Evolutionary conservation across 192 early-diverging fungal genomes (phyloP).

Genomic region (Entrophospora sp.): DNA sequence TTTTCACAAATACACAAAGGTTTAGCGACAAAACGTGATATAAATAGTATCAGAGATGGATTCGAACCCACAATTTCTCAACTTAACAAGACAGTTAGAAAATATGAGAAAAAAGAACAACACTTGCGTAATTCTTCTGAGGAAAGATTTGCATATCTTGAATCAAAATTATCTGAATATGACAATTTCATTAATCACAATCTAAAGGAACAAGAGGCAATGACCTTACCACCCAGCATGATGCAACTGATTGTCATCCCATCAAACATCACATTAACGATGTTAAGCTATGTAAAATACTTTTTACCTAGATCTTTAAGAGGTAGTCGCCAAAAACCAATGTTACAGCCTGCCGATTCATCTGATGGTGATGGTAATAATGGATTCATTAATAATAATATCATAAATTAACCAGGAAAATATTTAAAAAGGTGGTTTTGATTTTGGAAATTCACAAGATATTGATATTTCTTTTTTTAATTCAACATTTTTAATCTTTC

Average conservation of each 20-base stretch:
- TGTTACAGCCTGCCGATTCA: conserved; percentile 8
- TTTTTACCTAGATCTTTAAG: conserved; percentile 26
- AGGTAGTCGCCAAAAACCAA: neutral
- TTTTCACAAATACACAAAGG: conserved; percentile 36
- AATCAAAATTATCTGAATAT: conserved; percentile 47
- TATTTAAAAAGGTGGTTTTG: neutral
- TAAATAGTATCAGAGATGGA: conserved; percentile 38
- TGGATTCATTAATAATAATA: too few relatives aligned
- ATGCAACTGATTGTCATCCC: conserved; percentile 42
- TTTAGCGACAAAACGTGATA: conserved; percentile 46
- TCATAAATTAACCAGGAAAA: neutral
- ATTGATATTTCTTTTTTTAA: neutral
- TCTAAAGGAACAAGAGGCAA: conserved; percentile 40
- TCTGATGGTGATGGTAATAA: conserved; percentile 14
- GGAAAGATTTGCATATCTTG: conserved; percentile 39
- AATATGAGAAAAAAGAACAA: conserved; percentile 48
- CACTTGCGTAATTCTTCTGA: conserved; percentile 42
- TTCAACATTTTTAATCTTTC: too few relatives aligned
- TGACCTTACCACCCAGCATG: conserved; percentile 24
- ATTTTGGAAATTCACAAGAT: neutral
- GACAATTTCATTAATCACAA: conserved; percentile 39
- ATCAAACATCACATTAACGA: conserved; percentile 38
- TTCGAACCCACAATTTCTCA: conserved; percentile 45
- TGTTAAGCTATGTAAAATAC: conserved; percentile 34
- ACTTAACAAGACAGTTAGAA: conserved; percentile 40